phyloP scores from a whole-genome alignment of 2,329 filamentous ascomycete species.

The Seiridium unicorne region DNA sequence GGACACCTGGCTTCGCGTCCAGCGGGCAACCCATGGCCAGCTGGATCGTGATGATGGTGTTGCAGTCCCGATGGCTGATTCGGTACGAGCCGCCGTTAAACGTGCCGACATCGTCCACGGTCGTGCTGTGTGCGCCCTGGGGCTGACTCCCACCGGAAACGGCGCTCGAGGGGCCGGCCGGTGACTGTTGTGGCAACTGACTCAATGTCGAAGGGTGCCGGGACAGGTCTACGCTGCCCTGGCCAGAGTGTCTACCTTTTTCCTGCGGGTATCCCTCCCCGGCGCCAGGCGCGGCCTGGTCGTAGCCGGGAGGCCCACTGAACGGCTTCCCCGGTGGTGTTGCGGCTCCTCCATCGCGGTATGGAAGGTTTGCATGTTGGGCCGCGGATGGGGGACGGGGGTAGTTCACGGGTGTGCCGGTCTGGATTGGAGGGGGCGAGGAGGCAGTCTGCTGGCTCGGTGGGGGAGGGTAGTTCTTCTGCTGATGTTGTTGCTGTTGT shows the following conservation, averaged over 20 bases:
- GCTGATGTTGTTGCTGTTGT: constrained; percentile 23
- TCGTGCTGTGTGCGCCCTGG: constrained; percentile 54
- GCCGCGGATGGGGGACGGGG: constrained; percentile 34
- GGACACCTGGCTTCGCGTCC: constrained; percentile 75
- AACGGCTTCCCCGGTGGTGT: constrained; percentile 22
- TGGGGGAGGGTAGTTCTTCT: constrained; percentile 25
- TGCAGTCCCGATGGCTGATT: constrained; percentile 88
- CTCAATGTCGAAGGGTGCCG: constrained; percentile 12
- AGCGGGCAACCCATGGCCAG: constrained; percentile 86
- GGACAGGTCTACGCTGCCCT: constrained; percentile 13
- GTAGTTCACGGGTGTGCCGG: constrained; percentile 27
- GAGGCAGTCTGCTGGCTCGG: constrained; percentile 26
- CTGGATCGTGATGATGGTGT: constrained; percentile 86
- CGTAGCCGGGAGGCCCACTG: constrained; percentile 21
- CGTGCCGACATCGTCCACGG: constrained; percentile 83
- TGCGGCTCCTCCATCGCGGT: constrained; percentile 31
- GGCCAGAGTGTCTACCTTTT: constrained; percentile 18
- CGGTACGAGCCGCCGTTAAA: constrained; percentile 96
- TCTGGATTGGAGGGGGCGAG: constrained; percentile 20
- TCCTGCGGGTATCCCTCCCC: constrained; percentile 29
- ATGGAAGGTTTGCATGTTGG: constrained; percentile 22
- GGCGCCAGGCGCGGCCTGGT: constrained; percentile 17
- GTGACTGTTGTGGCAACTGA: not conserved
- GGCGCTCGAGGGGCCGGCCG: constrained; percentile 19
- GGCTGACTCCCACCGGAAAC: constrained; percentile 53